These are phyloP conservation scores for Earliella scabrosa DNA, from an alignment of 1,284 basidiomycete species.

Conservation along the genomic window DNA sequence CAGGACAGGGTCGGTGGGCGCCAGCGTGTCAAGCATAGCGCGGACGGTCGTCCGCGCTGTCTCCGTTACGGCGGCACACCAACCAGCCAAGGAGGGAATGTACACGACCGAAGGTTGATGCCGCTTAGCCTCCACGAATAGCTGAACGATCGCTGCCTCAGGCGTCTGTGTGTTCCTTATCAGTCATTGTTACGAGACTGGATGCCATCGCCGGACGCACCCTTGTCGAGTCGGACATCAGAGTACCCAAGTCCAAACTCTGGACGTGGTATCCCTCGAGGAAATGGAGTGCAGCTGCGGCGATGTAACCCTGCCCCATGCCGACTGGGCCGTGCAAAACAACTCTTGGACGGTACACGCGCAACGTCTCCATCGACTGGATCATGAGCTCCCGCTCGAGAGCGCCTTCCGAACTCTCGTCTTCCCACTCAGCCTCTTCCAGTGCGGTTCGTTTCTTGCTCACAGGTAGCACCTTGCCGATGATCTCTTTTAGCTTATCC, in stretches of 20 bases:
- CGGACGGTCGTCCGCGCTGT: slow-evolving; percentile 85
- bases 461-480: slow-evolving; percentile 73
- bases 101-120: slow-evolving; percentile 97
- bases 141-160: slow-evolving; percentile 93
- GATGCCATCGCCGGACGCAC: slow-evolving; percentile 47
- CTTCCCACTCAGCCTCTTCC: slow-evolving; percentile 94
- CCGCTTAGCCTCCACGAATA: slow-evolving; percentile 98
- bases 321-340: slow-evolving; percentile 83
- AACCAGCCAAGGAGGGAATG: slow-evolving; percentile 88
- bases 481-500: slow-evolving; percentile 70
- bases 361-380: slow-evolving; percentile 90
- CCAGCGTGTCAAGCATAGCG: slow-evolving; percentile 89
- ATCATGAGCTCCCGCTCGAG: slow-evolving; percentile 85
- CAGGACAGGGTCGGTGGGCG: slow-evolving; percentile 91
- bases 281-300: slow-evolving; percentile 90
- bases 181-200: too few relatives aligned
- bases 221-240: slow-evolving; percentile 90
- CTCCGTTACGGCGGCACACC: slow-evolving; percentile 88
- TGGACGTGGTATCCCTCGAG: slow-evolving; percentile 97
- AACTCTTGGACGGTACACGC: slow-evolving; percentile 91
- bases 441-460: slow-evolving; percentile 80
- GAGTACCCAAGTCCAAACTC: slow-evolving; percentile 86
- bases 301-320: slow-evolving; percentile 92
- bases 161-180: slow-evolving; percentile 82
- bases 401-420: slow-evolving; percentile 73